Base-by-base conservation (phyloP, 2,329 filamentous ascomycete species). In the Aspergillus versicolor region DNA sequence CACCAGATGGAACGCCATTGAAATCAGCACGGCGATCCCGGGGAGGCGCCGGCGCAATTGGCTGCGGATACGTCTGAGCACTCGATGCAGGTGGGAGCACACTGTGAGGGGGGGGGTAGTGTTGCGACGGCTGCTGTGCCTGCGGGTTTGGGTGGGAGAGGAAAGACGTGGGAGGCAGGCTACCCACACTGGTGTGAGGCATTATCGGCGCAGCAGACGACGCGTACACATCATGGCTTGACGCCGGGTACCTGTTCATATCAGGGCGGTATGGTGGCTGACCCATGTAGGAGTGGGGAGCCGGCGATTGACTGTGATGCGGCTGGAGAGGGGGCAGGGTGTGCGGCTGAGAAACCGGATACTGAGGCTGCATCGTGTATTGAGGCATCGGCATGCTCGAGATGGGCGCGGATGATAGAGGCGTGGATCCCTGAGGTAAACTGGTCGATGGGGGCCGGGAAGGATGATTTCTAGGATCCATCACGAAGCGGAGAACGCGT, bases 11-110 rank as follows among this genome's bases (percentile, higher is more conserved):
- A 82, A 91, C 87, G n/a, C 87, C 86, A 52, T 87, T 85, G 64
- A 89, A 69, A 77, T 84, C 59, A 73, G 77, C 48, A 76, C 78
- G 70, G 49, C 73, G 73, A 58, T 78, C 76, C 57, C 77, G 76
- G 52, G 77, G 77, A 42, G 88, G 88, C 42, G 89, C 89, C 15
- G 89, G 88, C 43, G 89, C 89, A 69, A 91, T 90, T 34, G 88
- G 86, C 74, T 91, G 88, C 45, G 88, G 88, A 71, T 91, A 89
- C 53, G 86, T 85, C 65, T 87, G 82, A 44, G 88, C 81, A 47
- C 84, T 82, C 11, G 87, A 86, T 22, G 86, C 77, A 73, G 89
- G 86, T 46, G 87, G 83, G 77, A 90, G 82, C 82, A 89, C 87
- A 49, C 65, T 73, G 40, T 71, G 70, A 40, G 73, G 72, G 30